Base-by-base conservation (phyloP, 768 basidiomycete species). In the Lentinula sp. region DNA sequence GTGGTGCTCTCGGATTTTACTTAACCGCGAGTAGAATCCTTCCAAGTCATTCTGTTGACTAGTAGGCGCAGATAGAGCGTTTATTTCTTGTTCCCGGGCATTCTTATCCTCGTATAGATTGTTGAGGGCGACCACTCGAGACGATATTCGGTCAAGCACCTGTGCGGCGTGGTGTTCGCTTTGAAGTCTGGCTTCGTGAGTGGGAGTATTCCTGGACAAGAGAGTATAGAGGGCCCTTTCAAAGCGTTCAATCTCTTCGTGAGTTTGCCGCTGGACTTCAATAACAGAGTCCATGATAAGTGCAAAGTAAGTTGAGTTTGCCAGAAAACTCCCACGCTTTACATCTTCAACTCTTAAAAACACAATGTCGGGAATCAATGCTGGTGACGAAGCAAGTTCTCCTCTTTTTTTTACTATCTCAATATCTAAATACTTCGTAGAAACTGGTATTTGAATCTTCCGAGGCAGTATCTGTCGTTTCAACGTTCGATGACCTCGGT, bases 401-500 rank as follows among this genome's bases (percentile, higher is more conserved):
- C 70, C 63, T 68, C 71, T 40, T 42, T 32, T 45, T 21, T 35
- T 21, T 53, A 57, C 65, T 39, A 8, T 71, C 42, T 18, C 45
- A 21, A 53, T 31, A 63, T 8, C 62, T 35, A 11, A 42, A 28
- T 43, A 8, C 23, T n/a, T 15, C 15, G 0, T 67, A 93, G 84
- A 95, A 95, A 89, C 87, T 95, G 63, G 87, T 95, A 3, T 96
- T 96, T 66, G 95, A 96, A 76, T 95, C 95, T 46, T 95, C 93
- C 48, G 94, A 96, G 74, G 87, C 91, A 11, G 87, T 97, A 65
- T 87, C 89, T 32, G 91, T 92, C 49, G 83, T 96, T 66, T 91
- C 90, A 51, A 93, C 92, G 5, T 93, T 93, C 70, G 91, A 93
- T 70, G 92, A 93, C 78, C 84, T 94, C 49, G 84, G 89, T 67